Percentiles rank a stretch among this genome's conserved stretches.
phyloP scores from a whole-genome alignment of 2,329 filamentous ascomycete species.

The Penicillium digitatum region DNA sequence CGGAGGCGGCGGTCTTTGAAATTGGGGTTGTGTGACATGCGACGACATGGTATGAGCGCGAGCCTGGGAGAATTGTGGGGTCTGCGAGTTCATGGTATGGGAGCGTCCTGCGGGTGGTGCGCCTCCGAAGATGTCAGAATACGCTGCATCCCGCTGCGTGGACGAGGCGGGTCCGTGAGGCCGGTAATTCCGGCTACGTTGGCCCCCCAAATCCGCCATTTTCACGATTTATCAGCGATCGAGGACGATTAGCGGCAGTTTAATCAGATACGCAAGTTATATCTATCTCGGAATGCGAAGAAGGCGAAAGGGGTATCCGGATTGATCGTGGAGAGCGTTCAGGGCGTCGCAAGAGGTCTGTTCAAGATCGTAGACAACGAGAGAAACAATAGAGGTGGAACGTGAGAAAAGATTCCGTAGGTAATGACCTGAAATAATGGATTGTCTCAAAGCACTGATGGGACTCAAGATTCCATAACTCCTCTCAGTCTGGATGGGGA shows the following conservation, averaged over 20 bases:
- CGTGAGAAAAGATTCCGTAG: slow-evolving; percentile 12
- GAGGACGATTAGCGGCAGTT: neutral
- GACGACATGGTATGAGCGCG: slow-evolving; percentile 77
- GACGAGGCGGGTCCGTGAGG: slow-evolving; percentile 53
- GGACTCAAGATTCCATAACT: slow-evolving; percentile 31
- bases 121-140: slow-evolving; percentile 90
- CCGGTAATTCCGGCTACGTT: slow-evolving; percentile 59
- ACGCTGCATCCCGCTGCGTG: slow-evolving; percentile 84
- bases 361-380: slow-evolving; percentile 32
- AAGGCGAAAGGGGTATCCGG: slow-evolving; percentile 21
- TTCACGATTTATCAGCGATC: slow-evolving; percentile 13
- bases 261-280: slow-evolving; percentile 4
- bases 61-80: slow-evolving; percentile 58
- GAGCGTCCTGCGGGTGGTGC: slow-evolving; percentile 82
- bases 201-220: slow-evolving; percentile 63
- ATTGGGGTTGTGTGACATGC: slow-evolving; percentile 43
- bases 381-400: slow-evolving; percentile 20
- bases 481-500: slow-evolving; percentile 21
- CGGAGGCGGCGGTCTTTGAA: slow-evolving; percentile 41
- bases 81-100: slow-evolving; percentile 88
- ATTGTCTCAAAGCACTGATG: slow-evolving; percentile 16
- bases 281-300: slow-evolving; percentile 6
- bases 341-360: slow-evolving; percentile 33
- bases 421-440: slow-evolving; percentile 15
- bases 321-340: slow-evolving; percentile 34